Evolutionary conservation across 1,284 basidiomycete species (phyloP).

Genomic region (Apiotrichum montevideense): DNA sequence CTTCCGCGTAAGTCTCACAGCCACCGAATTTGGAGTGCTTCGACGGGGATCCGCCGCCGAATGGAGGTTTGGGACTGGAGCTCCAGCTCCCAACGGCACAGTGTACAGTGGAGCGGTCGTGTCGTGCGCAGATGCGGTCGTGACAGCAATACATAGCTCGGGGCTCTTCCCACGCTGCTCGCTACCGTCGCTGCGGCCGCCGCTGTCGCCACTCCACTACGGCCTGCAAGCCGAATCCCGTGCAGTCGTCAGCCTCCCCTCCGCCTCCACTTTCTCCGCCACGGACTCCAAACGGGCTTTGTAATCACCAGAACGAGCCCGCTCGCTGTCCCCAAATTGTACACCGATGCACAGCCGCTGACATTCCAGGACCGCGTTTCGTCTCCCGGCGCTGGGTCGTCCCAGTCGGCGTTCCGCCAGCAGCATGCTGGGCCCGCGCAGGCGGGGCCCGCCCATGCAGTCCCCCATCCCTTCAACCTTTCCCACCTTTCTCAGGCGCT

Average conservation of each 20-base stretch:
- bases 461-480: conserved; percentile 42
- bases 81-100: too few relatives aligned
- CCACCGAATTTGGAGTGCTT: background rate
- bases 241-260: background rate
- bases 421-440: conserved; percentile 3
- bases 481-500: conserved; percentile 39
- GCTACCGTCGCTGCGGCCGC: too few relatives aligned
- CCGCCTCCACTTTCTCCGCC: background rate
- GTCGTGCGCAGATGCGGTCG: too few relatives aligned
- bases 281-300: background rate
- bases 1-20: conserved; percentile 32
- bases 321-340: background rate
- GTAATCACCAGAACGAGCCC: background rate
- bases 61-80: too few relatives aligned
- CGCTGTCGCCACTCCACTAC: too few relatives aligned
- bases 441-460: conserved; percentile 8
- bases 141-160: too few relatives aligned
- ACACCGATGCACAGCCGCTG: conserved; percentile 4
- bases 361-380: conserved; percentile 14
- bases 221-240: too few relatives aligned
- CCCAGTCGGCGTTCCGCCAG: conserved; percentile 16
- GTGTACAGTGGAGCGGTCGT: too few relatives aligned
- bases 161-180: too few relatives aligned
- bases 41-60: too few relatives aligned
- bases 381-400: conserved; percentile 7